These are phyloP conservation scores for Myriosclerotinia curreyana DNA, from an alignment of 2,329 filamentous ascomycete genomes.

Conservation along the genomic window DNA sequence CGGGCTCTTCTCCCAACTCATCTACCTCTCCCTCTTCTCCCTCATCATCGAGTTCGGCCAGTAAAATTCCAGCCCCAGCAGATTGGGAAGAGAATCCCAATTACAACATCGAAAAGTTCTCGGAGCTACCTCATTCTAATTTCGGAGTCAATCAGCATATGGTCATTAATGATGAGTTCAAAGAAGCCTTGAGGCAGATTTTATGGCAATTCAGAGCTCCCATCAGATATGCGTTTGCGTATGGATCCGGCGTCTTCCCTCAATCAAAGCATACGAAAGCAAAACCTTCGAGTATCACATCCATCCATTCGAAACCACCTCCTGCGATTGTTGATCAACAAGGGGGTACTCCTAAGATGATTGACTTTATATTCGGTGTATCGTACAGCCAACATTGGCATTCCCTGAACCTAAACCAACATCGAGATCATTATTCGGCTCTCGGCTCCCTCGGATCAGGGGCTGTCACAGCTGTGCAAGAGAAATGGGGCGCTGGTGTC, in stretches of 20 bases:
- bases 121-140: conserved; percentile 70
- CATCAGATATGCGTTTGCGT: conserved; percentile 94
- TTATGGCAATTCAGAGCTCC: conserved; percentile 89
- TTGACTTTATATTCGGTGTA: conserved; percentile 97
- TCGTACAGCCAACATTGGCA: conserved; percentile 97
- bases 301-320: conserved; percentile 79
- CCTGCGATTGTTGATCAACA: conserved; percentile 80
- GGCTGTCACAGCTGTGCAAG: conserved; percentile 79
- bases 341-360: conserved; percentile 88
- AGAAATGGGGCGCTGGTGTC: conserved; percentile 84
- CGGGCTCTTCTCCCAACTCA: not conserved
- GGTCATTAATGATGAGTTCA: conserved; percentile 92
- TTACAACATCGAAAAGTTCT: conserved; percentile 69
- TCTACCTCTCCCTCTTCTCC: conserved; percentile 18
- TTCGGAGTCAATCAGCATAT: conserved; percentile 98
- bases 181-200: conserved; percentile 81
- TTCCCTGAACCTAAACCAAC: conserved; percentile 82
- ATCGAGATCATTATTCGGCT: conserved; percentile 88
- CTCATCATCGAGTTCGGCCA: conserved; percentile 14
- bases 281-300: conserved; percentile 52
- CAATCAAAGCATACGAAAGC: conserved; percentile 56
- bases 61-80: conserved; percentile 33
- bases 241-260: conserved; percentile 93
- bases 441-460: conserved; percentile 81
- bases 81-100: conserved; percentile 73